These are phyloP conservation scores for Panicum virgatum DNA, from an alignment of 202 grass and related monocot species.

Conservation along the genomic window DNA sequence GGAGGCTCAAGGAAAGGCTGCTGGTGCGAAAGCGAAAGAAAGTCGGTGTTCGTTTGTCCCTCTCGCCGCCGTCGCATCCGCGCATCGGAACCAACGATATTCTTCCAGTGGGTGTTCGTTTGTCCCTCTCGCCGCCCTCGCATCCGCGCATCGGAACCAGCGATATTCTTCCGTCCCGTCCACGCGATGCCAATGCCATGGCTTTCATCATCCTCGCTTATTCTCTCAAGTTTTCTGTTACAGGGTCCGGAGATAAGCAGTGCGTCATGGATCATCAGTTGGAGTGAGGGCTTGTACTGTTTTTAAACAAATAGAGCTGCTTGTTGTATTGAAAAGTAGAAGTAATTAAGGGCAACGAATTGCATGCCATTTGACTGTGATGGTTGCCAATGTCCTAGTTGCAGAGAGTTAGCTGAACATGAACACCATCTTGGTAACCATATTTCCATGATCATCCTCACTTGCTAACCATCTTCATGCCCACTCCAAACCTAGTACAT, in stretches of 20 bases:
- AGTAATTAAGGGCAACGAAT: too few relatives aligned
- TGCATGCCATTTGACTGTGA: too few relatives aligned
- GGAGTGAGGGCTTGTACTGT: too few relatives aligned
- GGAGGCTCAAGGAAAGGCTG: neutral
- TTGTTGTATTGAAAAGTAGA: too few relatives aligned
- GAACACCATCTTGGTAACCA: neutral
- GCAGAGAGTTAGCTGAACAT: too few relatives aligned
- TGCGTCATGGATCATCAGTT: too few relatives aligned
- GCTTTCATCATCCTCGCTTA: neutral
- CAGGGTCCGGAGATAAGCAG: too few relatives aligned
- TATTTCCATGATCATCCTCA: neutral
- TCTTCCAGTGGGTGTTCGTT: conserved; percentile 5
- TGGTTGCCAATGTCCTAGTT: too few relatives aligned
- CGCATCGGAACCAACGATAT: conserved; percentile 46
- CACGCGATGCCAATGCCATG: neutral
- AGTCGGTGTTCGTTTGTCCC: neutral
- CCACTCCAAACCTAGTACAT: neutral
- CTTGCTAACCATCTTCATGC: neutral
- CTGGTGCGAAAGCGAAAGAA: neutral
- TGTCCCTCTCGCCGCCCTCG: neutral
- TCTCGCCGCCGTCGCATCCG: neutral
- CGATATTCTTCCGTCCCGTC: conserved; percentile 38
- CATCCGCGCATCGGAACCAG: conserved; percentile 31
- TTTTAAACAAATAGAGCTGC: too few relatives aligned
- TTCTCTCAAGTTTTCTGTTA: neutral